Conservation (phyloP, 2,329 filamentous ascomycete species). For the Septoria petroselini region DNA sequence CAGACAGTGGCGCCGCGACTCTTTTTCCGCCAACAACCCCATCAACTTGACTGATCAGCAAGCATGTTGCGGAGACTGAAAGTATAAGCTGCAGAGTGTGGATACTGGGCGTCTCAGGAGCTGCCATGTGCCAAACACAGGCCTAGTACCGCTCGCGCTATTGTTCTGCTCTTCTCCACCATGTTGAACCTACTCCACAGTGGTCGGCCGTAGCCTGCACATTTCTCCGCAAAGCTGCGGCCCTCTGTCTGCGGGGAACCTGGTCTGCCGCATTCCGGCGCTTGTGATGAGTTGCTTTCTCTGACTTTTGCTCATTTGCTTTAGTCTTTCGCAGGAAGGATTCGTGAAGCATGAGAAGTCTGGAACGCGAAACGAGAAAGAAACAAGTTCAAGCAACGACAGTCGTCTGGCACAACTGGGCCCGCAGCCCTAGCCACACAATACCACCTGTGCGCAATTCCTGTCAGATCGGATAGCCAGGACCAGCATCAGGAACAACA, state of each 20-base stretch:
- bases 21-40: neutral
- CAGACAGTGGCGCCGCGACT: slow-evolving; percentile 13
- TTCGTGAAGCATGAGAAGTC: neutral
- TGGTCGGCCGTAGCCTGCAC: slow-evolving; percentile 6
- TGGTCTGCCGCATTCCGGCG: slow-evolving; percentile 15
- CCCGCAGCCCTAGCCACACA: neutral
- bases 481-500: neutral
- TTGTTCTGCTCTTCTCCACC: slow-evolving; percentile 13
- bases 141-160: neutral
- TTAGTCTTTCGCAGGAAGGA: neutral
- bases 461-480: slow-evolving; percentile 1
- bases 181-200: slow-evolving; percentile 17
- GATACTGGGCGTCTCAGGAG: slow-evolving; percentile 8
- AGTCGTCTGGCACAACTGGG: neutral
- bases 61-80: slow-evolving; percentile 6
- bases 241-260: slow-evolving; percentile 19
- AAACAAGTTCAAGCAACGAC: too few relatives aligned
- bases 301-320: neutral
- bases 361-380: neutral
- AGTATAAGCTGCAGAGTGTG: slow-evolving; percentile 4
- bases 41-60: neutral
- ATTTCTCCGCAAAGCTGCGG: neutral
- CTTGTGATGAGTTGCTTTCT: neutral
- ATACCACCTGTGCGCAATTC: slow-evolving; percentile 3
- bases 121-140: slow-evolving; percentile 8